A percentile compares a stretch with the other conserved stretches of the same genome.
phyloP scores from a whole-genome alignment of 129 eudicot species.

The Pseudognaphalium luteoalbum region DNA sequence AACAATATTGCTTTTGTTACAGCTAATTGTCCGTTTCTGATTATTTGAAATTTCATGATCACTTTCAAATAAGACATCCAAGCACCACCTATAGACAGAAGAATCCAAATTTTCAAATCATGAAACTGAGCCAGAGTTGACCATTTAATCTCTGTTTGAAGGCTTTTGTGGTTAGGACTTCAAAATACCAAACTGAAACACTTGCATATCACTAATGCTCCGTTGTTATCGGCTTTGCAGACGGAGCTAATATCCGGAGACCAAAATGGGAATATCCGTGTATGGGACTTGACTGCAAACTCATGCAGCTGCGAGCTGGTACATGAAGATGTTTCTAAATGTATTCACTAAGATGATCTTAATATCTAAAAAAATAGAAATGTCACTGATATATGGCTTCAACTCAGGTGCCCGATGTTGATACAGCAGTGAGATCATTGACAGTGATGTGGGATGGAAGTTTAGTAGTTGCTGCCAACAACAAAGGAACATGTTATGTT shows the following conservation, averaged over 20 bases:
- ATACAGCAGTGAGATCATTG: slow-evolving; percentile 91
- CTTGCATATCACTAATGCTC: slow-evolving; percentile 2
- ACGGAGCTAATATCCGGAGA: slow-evolving; percentile 94
- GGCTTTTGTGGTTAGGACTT: background rate
- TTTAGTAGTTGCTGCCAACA: slow-evolving; percentile 95
- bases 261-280: slow-evolving; percentile 98
- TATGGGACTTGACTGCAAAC: slow-evolving; percentile 98
- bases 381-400: background rate
- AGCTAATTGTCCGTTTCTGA: background rate
- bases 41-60: background rate
- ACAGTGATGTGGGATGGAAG: slow-evolving; percentile 99
- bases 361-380: background rate
- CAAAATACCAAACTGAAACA: background rate
- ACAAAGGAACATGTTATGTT: slow-evolving; percentile 91
- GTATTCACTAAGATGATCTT: background rate
- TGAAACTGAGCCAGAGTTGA: background rate
- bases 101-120: background rate
- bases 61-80: background rate
- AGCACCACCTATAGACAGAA: background rate
- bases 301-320: slow-evolving; percentile 99
- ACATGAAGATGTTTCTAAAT: slow-evolving; percentile 20
- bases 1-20: background rate
- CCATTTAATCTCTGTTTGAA: background rate
- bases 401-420: slow-evolving; percentile 95
- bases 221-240: slow-evolving; percentile 43